Conservation (phyloP, 2,329 filamentous ascomycete species). For the Alternaria viburni region DNA sequence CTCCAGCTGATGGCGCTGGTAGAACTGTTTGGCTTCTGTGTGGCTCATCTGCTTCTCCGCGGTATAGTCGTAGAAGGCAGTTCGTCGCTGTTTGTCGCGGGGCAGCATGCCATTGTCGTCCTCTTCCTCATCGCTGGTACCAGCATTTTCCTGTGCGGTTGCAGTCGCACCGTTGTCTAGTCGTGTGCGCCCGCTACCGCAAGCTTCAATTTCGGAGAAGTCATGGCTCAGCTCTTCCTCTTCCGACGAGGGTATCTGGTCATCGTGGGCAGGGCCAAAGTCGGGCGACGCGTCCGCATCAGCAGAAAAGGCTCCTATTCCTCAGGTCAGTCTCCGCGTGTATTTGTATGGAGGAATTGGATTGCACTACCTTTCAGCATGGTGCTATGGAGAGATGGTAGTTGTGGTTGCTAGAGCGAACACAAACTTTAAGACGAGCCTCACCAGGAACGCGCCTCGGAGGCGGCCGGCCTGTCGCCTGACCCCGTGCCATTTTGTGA, state of each 20-base stretch:
- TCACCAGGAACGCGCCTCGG: slow-evolving; percentile 15
- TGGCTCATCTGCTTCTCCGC: slow-evolving; percentile 95
- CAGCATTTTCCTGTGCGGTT: slow-evolving; percentile 25
- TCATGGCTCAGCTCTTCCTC: slow-evolving; percentile 44
- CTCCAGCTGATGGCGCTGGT: slow-evolving; percentile 82
- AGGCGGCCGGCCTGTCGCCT: slow-evolving; percentile 19
- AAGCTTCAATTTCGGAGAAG: slow-evolving; percentile 35
- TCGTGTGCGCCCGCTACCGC: slow-evolving; percentile 16
- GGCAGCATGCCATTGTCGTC: slow-evolving; percentile 50
- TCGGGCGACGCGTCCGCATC: slow-evolving; percentile 47
- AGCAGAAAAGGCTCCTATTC: slow-evolving; percentile 34
- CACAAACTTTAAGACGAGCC: slow-evolving; percentile 12
- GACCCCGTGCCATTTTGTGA: slow-evolving; percentile 17
- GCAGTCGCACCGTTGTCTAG: slow-evolving; percentile 27
- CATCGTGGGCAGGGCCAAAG: slow-evolving; percentile 40
- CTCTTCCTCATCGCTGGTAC: slow-evolving; percentile 34
- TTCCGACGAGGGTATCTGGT: slow-evolving; percentile 45
- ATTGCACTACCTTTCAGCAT: slow-evolving; percentile 36
- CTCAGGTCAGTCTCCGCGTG: slow-evolving; percentile 11
- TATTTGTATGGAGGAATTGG: not conserved
- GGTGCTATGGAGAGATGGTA: slow-evolving; percentile 22
- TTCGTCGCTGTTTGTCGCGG: slow-evolving; percentile 66
- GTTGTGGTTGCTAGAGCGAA: slow-evolving; percentile 19
- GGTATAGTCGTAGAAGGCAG: slow-evolving; percentile 90
- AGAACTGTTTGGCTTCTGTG: slow-evolving; percentile 93